Evolutionary conservation across 2,329 filamentous ascomycete genomes (phyloP), one percentile per base, ranked within the genome.

Genomic region (Coniochaeta ligniaria): DNA sequence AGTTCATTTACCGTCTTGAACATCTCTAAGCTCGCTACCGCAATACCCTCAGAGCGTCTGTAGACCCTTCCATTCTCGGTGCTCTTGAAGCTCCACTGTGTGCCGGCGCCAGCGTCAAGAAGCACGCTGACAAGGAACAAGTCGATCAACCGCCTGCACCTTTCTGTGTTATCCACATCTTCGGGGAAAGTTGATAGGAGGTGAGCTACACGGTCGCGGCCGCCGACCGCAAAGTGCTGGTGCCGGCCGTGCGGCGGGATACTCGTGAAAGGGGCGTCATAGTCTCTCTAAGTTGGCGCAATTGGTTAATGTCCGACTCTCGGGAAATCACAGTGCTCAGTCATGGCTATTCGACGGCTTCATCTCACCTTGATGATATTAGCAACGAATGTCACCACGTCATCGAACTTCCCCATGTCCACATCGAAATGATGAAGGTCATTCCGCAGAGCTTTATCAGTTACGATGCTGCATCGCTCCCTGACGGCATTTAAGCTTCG

Each of bases 41-140:
- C 93, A 60, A 97, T 81, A 9, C 93, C 93, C 73, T 97, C 95
- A 63, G 92, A 96, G 58, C 95, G 86, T 59, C 86, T 82, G 75
- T 94, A 98, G 45, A 89, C 74, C 63, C 87, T 89, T 60, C 91
- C 92, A 65, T 92, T 96, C 70, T 96, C 92, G 64, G 88, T 88
- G 71, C 92, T 96, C 78, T 91, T 95, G 78, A 96, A 99, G 66
- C 87, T 88, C 95, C 95, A 99, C 66, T 86, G 83, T 2, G 87
- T 94, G 45, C 95, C 95, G 1, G 95, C 92, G 45, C 95, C 95
- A 5, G 95, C 91, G 70, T 96, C 91, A 9, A 96, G 81, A 57
- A 96, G 78, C 8, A 95, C 91, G 57, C 91, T 94, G 64, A 95
- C 71, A 47, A 92, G 77, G 75, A 92, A 93, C 38, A 94, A 81